phyloP scores from a whole-genome alignment of 805 yeast species.

The Yamadazyma ubonensis region DNA sequence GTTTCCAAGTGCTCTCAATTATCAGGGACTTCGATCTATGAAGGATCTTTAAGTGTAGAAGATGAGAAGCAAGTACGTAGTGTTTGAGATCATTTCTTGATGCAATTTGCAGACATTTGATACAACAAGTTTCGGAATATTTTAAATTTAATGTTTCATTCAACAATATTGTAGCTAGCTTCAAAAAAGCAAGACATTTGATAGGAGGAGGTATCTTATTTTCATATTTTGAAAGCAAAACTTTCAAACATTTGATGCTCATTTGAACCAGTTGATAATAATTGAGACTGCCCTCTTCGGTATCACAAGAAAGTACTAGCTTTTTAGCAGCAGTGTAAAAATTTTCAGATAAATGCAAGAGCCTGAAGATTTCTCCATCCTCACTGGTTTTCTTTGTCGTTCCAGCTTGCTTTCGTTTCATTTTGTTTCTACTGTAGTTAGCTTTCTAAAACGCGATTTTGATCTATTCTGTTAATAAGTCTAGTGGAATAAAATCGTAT shows the following conservation, averaged over 20 bases:
- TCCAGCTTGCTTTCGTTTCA: background rate
- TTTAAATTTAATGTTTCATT: conserved; percentile 42
- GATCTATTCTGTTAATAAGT: no score
- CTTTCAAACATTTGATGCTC: conserved; percentile 36
- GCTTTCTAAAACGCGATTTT: no score
- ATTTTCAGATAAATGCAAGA: conserved; percentile 15
- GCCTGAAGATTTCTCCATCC: conserved; percentile 1
- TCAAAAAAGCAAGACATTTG: conserved; percentile 33
- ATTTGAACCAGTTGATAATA: conserved; percentile 33
- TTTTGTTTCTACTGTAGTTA: background rate
- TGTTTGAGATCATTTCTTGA: conserved; percentile 3
- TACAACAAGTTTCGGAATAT: conserved; percentile 31
- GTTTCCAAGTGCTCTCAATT: no score
- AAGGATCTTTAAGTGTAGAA: conserved; percentile 4
- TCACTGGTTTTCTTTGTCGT: background rate
- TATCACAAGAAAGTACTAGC: conserved; percentile 16
- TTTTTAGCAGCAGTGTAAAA: conserved; percentile 26
- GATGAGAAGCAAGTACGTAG: background rate
- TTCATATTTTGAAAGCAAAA: conserved; percentile 30
- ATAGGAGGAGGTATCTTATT: conserved; percentile 26
- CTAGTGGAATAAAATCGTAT: no score
- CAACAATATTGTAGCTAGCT: conserved; percentile 36
- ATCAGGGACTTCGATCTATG: no score
- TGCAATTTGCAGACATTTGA: conserved; percentile 4
- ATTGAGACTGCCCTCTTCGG: conserved; percentile 19